Percentiles rank a stretch among this genome's conserved stretches.
These are phyloP conservation scores for Colletotrichum sp. DNA, from an alignment of 2,329 filamentous ascomycete genomes.

Conservation along the genomic window DNA sequence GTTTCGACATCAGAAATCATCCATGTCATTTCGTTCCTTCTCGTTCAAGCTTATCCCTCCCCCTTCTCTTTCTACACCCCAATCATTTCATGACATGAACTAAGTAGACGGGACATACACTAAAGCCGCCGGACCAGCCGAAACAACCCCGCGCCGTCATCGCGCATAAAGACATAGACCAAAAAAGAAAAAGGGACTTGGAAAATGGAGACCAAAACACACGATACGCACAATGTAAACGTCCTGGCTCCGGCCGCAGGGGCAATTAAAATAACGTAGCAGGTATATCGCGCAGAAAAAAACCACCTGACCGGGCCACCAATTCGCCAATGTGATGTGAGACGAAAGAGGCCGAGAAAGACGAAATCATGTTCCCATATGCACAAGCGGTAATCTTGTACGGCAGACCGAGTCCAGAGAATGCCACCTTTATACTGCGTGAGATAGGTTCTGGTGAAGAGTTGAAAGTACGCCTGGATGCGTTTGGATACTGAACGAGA, in stretches of 20 bases:
- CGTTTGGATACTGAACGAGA: conserved; percentile 5
- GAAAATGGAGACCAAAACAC: background rate
- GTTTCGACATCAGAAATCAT: conserved; percentile 2
- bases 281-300: conserved; percentile 16
- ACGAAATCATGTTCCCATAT: conserved; percentile 15
- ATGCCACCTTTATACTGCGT: background rate
- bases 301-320: background rate
- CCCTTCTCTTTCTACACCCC: background rate
- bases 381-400: conserved; percentile 12
- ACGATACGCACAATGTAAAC: background rate
- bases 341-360: background rate
- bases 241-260: background rate
- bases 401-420: conserved; percentile 1
- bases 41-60: background rate
- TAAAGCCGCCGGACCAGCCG: conserved; percentile 29
- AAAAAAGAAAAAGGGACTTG: background rate
- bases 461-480: conserved; percentile 6
- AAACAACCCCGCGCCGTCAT: conserved; percentile 17
- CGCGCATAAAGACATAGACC: conserved; percentile 10
- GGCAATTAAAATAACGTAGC: conserved; percentile 15
- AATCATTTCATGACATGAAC: conserved; percentile 14
- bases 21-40: conserved; percentile 13
- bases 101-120: background rate
- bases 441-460: background rate
- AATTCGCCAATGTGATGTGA: background rate